Evolutionary conservation across 345 rosid genomes (phyloP).

Genomic region (Capsella bursapastoris): DNA sequence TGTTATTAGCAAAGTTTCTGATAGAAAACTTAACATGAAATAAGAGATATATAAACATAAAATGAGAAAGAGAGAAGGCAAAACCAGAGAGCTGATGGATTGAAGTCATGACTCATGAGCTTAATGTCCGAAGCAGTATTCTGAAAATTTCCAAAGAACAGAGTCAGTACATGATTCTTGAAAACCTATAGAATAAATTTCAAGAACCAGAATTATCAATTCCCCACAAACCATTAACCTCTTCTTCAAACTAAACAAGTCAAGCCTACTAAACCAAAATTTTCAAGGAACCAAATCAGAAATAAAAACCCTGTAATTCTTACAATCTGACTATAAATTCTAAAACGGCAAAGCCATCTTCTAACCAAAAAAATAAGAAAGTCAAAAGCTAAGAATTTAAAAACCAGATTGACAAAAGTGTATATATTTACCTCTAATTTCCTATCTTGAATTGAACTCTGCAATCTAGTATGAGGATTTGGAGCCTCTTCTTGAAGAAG

Average conservation of each 20-base stretch:
- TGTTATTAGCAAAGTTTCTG: background rate
- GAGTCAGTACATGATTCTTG: conserved; percentile 21
- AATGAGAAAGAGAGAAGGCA: background rate
- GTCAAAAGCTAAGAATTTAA: background rate
- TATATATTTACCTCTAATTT: background rate
- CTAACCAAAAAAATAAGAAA: background rate
- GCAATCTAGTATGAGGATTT: background rate
- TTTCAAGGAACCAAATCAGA: background rate
- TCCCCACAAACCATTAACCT: background rate
- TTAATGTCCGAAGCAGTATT: background rate
- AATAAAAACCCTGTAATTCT: background rate
- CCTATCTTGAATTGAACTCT: background rate
- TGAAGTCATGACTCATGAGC: conserved; percentile 44
- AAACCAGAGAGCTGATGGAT: conserved; percentile 42
- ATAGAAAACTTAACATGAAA: background rate
- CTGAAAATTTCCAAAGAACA: conserved; percentile 26
- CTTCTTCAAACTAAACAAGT: background rate
- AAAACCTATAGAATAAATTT: background rate
- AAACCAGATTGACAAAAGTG: background rate
- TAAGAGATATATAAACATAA: background rate
- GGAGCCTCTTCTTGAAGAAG: background rate
- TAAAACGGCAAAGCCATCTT: background rate
- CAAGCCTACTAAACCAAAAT: background rate
- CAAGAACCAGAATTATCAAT: conserved; percentile 8
- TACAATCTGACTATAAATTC: background rate